Evolutionary conservation across 2,329 filamentous ascomycete species (phyloP), one percentile per base, ranked within the genome.

Genomic region (Aspergillus cejpii): DNA sequence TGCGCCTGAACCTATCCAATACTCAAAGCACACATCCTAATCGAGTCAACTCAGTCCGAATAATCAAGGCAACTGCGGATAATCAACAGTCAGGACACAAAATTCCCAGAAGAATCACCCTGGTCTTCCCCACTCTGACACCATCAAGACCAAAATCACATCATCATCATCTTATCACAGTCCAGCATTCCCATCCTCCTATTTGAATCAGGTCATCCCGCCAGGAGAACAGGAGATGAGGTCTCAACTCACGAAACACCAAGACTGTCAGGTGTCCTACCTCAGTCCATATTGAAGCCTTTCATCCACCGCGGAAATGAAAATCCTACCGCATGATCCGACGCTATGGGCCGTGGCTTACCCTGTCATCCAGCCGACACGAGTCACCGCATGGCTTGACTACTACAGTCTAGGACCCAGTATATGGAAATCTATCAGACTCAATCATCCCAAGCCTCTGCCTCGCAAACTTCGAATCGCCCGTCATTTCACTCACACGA

Each of bases 91-190:
- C 15, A 38, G 17, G 11, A 38, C 23, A 31, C 21, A 24, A 15
- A 37, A 12, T 8, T 3, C 24, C 34, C 33, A 7, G 37, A 17
- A 34, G 24, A n/a, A 26, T 37, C 15, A 21, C n/a, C 24, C 24
- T n/a, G 14, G 20, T 19, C 15, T 28, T 50, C 46, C 41, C 46
- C 51, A 48, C 45, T 50, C 44, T 54, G 49, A 54, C 58, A 58
- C 57, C 54, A 63, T 62, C 51, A 38, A 51, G 54, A 57, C 59
- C 55, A 51, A 58, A 59, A 64, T 64, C 59, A 57, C 62, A 55
- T 58, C 62, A 64, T 63, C 48, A 48, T 15, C 31, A 57, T 58
- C 59, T 60, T 55, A 53, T 56, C 49, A 37, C 47, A 20, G 31
- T 20, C 23, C 21, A 20, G 21, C 21, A 26, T 36, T 17, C 17